Conservation (phyloP, 2,329 filamentous ascomycete genomes). For the Colletotrichum sansevieriae region DNA sequence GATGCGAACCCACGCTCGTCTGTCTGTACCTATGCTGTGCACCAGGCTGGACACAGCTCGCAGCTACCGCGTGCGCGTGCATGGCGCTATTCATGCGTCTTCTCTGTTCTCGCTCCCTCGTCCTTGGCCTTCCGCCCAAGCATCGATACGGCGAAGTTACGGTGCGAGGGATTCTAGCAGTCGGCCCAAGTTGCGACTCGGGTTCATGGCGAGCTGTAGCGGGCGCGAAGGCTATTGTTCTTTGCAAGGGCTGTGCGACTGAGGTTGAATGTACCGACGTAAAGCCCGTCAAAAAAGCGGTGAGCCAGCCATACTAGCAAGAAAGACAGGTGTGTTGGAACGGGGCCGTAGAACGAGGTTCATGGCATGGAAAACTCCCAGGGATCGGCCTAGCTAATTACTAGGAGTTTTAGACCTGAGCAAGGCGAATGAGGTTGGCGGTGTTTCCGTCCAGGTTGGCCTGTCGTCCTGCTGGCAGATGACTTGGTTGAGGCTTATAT, state of each 20-base stretch:
- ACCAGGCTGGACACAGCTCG: constrained; percentile 29
- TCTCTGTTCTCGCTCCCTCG: not conserved
- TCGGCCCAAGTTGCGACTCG: constrained; percentile 14
- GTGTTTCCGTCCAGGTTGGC: constrained; percentile 8
- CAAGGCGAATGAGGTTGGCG: constrained; percentile 2
- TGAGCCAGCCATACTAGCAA: constrained; percentile 20
- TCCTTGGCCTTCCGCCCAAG: not conserved
- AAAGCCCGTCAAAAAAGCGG: constrained; percentile 32
- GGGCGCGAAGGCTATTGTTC: not conserved
- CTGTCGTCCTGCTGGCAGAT: constrained; percentile 14
- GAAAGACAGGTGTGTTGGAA: constrained; percentile 17
- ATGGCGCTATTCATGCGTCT: constrained; percentile 39
- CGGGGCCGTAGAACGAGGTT: constrained; percentile 2
- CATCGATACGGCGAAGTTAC: constrained; percentile 12
- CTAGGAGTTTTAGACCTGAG: constrained; percentile 2
- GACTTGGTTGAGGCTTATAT: not conserved
- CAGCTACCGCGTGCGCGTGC: constrained; percentile 34
- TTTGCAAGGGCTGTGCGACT: not conserved
- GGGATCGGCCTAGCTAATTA: constrained; percentile 29
- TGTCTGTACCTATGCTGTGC: constrained; percentile 35
- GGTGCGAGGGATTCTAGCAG: not conserved
- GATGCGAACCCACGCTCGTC: constrained; percentile 35
- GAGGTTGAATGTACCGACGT: constrained; percentile 25
- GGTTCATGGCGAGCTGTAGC: not conserved
- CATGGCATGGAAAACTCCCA: constrained; percentile 14